These are phyloP conservation scores for Helianthus annuus DNA, from an alignment of 129 eudicot species.

Conservation along the genomic window HanXRQr2.0-SUNRISE NC_035443.2:13796009-13796508, in stretches of 20 bases:
- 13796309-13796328: conserved; percentile 44
- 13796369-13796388: conserved; percentile 97
- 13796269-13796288: background rate
- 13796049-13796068: too few relatives aligned
- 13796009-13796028: too few relatives aligned
- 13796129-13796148: too few relatives aligned
- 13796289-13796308: background rate
- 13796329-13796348: conserved; percentile 86
- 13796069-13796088: too few relatives aligned
- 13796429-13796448: conserved; percentile 1
- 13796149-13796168: too few relatives aligned
- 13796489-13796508: conserved; percentile 80
- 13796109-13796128: too few relatives aligned
- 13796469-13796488: conserved; percentile 65
- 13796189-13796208: too few relatives aligned
- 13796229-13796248: background rate
- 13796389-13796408: conserved; percentile 33
- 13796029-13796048: too few relatives aligned
- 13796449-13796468: conserved; percentile 80
- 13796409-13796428: background rate
- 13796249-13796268: background rate
- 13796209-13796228: background rate
- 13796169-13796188: too few relatives aligned
- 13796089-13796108: too few relatives aligned
- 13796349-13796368: conserved; percentile 80